Base-by-base conservation (phyloP, 495 filamentous ascomycete genomes). In the Penicillium macrosclerotiorum region DNA sequence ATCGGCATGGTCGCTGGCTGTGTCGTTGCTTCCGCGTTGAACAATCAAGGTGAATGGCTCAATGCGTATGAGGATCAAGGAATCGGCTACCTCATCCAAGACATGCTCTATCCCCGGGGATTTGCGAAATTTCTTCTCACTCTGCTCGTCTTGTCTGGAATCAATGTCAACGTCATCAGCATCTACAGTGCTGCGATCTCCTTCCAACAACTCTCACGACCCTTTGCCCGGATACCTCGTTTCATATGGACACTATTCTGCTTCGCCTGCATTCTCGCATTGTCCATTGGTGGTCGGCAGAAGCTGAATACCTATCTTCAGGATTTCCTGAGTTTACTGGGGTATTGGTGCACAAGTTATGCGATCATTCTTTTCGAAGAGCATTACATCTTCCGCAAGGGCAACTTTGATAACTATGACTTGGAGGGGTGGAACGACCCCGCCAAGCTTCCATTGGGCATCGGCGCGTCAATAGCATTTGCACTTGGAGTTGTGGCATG, bases 51-150 rank as follows among this genome's bases (percentile, higher is more conserved):
- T 0, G 64, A 70, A 20, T 78, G 75, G 72, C 47, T 47, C 0
- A 65, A 60, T 9, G 67, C 76, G 3, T 77, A 80, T 48, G 59
- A 73, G 3, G 45, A 62, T 14, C 7, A 47, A 27, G 80, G 81
- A 6, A 69, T 85, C 8, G 82, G 83, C 18, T 75, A 77, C 34
- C 55, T 84, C 7, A 64, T 86, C 43, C 62, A 77, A 38, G 57
- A 64, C 5, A 72, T 81, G 47, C 62, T 81, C 18, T 69, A 80
- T 37, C 82, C 83, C 0, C 53, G 61, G 14, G 74, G 74, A 18
- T 79, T 83, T 45, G 76, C 80, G 37, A 82, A 84, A 48, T 76
- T 83, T 57, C 61, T 77, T 9, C 67, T 85, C 1, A 72, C 78
- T 7, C 52, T 85, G 5, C 63, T 82, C 18, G 72, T 79, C 33